Base-by-base conservation (phyloP, 1,284 basidiomycete species). In the Earliella scabrosa region DNA sequence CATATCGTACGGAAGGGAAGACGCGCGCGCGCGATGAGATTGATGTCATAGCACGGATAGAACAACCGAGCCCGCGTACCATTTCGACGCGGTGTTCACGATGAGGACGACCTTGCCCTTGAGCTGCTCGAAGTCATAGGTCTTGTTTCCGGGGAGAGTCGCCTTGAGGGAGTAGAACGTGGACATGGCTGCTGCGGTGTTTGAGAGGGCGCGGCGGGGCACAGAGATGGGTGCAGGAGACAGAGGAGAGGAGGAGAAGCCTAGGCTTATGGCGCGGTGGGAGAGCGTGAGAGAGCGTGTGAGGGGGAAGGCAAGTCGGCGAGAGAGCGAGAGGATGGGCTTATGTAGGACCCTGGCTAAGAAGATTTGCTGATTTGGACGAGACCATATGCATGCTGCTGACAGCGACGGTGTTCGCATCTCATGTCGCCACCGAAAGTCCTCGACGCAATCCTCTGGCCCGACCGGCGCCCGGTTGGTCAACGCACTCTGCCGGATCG, bases 71-170 rank as follows among this genome's bases (percentile, higher is more conserved):
- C 27, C 11, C 11, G 67, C 81, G 45, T 66, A 90, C 89, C 89
- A 91, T 65, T 83, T 75, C 9, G 88, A 90, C 21, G 89, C 89
- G 48, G 82, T 80, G 66, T 92, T 92, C 54, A 91, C 89, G 54
- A 92, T 77, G 45, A 92, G 76, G 36, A 90, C 87, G 20, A 88
- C 84, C 71, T 91, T 92, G 40, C 88, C 90, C 69, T 85, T 86
- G 61, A 92, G 71, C 54, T 89, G 75, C 4, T 81, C 77, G 65
- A 92, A 91, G 59, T 85, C 78, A 56, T 78, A 87, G 13, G 71
- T 67, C 63, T 83, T 75, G 34, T 76, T 79, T 35, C 74, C 75
- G 1, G 87, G 85, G 23, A 80, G 73, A 39, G 83, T 80, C 26
- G 86, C 82, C 64, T 86, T 86, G 65, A 90, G 77, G 38, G 79